These are phyloP conservation scores for Talaromyces marneffei DNA, from an alignment of 2,329 filamentous ascomycete genomes.

Conservation along the genomic window DNA sequence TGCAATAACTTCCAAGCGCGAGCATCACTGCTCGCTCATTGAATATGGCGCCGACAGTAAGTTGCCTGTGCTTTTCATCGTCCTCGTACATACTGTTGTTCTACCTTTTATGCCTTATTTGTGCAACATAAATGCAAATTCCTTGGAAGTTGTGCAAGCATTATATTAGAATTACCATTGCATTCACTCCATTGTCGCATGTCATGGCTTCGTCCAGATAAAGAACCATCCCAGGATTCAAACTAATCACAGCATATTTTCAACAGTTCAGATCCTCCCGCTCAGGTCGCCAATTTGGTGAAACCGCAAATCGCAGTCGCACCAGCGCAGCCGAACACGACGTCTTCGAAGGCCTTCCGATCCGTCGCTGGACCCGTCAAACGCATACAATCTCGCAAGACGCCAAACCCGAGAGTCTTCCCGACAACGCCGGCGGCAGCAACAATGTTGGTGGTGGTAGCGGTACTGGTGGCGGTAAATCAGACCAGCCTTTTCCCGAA, in stretches of 20 bases:
- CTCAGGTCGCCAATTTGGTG: slow-evolving; percentile 53
- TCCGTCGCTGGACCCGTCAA: slow-evolving; percentile 82
- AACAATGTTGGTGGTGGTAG: slow-evolving; percentile 17
- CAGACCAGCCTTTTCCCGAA: slow-evolving; percentile 53
- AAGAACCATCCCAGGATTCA: not conserved
- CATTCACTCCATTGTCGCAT: not conserved
- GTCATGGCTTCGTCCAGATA: not conserved
- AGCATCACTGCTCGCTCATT: slow-evolving; percentile 3
- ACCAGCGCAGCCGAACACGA: slow-evolving; percentile 57
- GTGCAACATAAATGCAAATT: too few relatives aligned
- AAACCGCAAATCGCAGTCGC: slow-evolving; percentile 39
- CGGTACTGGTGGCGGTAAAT: slow-evolving; percentile 6
- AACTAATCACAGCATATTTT: not conserved
- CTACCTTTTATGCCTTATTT: not conserved
- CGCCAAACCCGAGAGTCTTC: slow-evolving; percentile 55
- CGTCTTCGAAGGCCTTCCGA: slow-evolving; percentile 68
- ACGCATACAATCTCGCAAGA: slow-evolving; percentile 63
- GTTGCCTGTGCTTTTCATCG: not conserved
- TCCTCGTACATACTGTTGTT: not conserved
- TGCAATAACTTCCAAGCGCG: not conserved
- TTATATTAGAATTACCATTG: not conserved
- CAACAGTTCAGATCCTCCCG: slow-evolving; percentile 52
- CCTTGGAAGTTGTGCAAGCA: not conserved
- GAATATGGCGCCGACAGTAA: slow-evolving; percentile 16
- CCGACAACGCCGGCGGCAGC: slow-evolving; percentile 20